Evolutionary conservation across 768 basidiomycete species (phyloP), one percentile per base, ranked within the genome.

Genomic region (Phylloporus sp.): DNA sequence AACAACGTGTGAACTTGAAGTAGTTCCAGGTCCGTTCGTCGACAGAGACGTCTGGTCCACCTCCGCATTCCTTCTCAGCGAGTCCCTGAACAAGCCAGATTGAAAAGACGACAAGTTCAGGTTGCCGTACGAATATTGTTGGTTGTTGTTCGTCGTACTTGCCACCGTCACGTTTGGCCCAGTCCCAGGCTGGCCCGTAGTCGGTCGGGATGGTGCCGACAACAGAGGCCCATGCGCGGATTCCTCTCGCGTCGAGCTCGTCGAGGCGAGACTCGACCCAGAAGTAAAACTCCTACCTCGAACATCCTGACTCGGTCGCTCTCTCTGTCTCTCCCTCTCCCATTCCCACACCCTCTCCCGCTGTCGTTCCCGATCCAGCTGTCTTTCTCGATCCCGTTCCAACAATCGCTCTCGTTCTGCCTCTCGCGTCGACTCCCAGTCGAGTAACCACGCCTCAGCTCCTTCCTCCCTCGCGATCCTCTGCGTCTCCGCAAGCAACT

Each of bases 61-160:
- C 18, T 61, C 62, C 17, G 36, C 56, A 32, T 54, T 59, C 41
- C 61, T 63, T 52, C 58, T 59, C 15, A 65, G 26, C 22, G 64
- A 68, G 48, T 65, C 64, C 23, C 64, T 59, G 40, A 68, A 65
- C 18, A 68, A 28, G 3, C 64, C 64, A 21, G 64, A 61, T 27
- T 64, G 64, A 42, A 65, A 65, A 31, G 64, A 49, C 15, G 63
- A 54, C 6, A 65, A 40, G n/a, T 65, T 61, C n/a, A 65, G 22
- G 37, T 57, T 66, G 42, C 50, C 55, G 38, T 66, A 65, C 6
- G 66, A 61, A 37, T 65, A 63, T 6, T 48, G 52, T 24, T 51
- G 52, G n/a, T 20, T 39, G 28, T 31, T 52, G 35, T 54, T 57
- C n/a, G 40, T 39, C 23, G 49, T 38, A 17, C 38, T 51, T 23